phyloP scores from a whole-genome alignment of 192 early-diverging fungal genomes.

The Gryganskiella cystojenkinii region DNA sequence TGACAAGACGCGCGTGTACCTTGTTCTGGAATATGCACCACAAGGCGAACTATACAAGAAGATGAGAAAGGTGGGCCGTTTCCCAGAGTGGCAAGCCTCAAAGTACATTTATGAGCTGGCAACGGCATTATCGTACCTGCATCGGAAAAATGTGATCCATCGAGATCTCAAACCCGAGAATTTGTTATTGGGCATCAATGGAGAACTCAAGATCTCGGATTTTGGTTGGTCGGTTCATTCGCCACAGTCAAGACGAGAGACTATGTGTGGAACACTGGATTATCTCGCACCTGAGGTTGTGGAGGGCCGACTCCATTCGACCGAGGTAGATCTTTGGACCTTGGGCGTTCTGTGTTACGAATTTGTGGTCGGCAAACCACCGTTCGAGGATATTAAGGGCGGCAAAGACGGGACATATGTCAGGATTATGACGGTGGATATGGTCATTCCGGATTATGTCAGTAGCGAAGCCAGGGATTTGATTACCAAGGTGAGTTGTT shows the following conservation, averaged over 20 bases:
- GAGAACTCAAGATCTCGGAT: conserved; percentile 95
- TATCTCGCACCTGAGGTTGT: conserved; percentile 98
- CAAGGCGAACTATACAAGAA: conserved; percentile 93
- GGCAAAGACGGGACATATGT: conserved; percentile 76
- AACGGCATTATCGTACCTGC: conserved; percentile 86
- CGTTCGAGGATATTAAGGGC: conserved; percentile 77
- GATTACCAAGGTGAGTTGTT: conserved; percentile 80
- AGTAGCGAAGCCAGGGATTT: conserved; percentile 86
- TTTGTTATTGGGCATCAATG: conserved; percentile 84
- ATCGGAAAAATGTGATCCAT: conserved; percentile 93
- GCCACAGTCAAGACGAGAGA: conserved; percentile 80
- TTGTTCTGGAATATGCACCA: conserved; percentile 97
- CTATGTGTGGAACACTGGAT: conserved; percentile 95
- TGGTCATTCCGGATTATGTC: conserved; percentile 83
- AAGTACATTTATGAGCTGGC: conserved; percentile 94
- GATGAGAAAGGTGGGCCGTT: conserved; percentile 73
- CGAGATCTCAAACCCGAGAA: conserved; percentile 98
- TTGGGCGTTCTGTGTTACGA: conserved; percentile 94
- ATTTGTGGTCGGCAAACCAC: conserved; percentile 91
- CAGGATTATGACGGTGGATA: conserved; percentile 86
- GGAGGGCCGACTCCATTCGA: conserved; percentile 82
- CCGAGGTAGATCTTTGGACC: conserved; percentile 91
- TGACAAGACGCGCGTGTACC: conserved; percentile 89
- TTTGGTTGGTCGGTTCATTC: conserved; percentile 98
- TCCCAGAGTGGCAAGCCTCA: conserved; percentile 80